phyloP scores from a whole-genome alignment of 371 early-diverging fungal genomes.

The Fennellomyces sp. region DNA sequence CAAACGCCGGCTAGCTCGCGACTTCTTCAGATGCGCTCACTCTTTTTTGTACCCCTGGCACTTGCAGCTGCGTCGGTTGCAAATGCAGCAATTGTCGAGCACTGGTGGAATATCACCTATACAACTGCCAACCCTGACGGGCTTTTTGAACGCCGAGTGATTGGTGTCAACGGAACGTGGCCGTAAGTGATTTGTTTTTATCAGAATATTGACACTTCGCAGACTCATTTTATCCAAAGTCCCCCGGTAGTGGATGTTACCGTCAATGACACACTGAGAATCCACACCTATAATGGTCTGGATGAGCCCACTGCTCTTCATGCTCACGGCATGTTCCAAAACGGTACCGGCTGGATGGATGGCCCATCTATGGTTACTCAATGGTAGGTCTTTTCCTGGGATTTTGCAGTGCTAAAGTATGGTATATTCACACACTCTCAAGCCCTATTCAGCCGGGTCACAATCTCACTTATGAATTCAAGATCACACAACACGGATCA shows the following conservation, averaged over 20 bases:
- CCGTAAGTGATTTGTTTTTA: constrained; percentile 53
- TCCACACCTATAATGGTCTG: constrained; percentile 65
- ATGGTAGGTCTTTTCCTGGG: constrained; percentile 32
- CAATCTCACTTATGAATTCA: constrained; percentile 68
- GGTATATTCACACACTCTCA: not conserved
- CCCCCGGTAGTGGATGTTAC: constrained; percentile 48
- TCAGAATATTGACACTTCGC: too few species aligned
- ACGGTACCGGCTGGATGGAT: constrained; percentile 61
- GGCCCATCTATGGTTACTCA: constrained; percentile 68
- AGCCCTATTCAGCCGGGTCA: constrained; percentile 43
- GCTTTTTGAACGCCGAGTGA: constrained; percentile 60
- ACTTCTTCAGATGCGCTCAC: not conserved
- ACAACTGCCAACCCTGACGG: constrained; percentile 71
- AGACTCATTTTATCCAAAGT: constrained; percentile 21
- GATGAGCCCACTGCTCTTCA: constrained; percentile 67
- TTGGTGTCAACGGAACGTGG: constrained; percentile 75
- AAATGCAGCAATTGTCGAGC: constrained; percentile 57
- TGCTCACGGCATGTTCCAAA: constrained; percentile 72
- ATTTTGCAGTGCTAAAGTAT: not conserved
- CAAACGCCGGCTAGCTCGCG: not conserved
- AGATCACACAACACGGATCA: constrained; percentile 68
- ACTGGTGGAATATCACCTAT: constrained; percentile 75
- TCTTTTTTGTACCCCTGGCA: not conserved
- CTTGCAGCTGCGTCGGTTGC: constrained; percentile 11
- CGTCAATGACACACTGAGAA: constrained; percentile 59